A percentile compares a stretch with the other conserved stretches of the same genome.
Evolutionary conservation across 345 rosid species (phyloP).

Genomic region (Lepidium aucheri): DNA sequence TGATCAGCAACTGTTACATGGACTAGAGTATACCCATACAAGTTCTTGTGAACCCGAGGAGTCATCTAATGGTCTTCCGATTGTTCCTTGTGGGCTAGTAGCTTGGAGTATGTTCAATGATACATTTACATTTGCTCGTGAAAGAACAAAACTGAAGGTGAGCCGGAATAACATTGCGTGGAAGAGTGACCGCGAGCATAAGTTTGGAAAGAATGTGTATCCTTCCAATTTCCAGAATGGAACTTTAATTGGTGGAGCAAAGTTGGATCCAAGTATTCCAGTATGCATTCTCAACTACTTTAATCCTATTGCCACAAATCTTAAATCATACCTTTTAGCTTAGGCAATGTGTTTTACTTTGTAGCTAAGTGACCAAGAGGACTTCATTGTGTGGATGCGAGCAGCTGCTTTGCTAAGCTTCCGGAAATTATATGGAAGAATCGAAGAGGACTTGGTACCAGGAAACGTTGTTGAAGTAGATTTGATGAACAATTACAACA

Average conservation of each 20-base stretch:
- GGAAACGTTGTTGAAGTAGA: conserved; percentile 44
- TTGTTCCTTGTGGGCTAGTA: conserved; percentile 75
- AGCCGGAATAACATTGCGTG: conserved; percentile 64
- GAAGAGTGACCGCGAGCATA: conserved; percentile 73
- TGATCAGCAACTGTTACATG: conserved; percentile 63
- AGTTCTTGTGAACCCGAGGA: conserved; percentile 67
- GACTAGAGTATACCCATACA: conserved; percentile 35
- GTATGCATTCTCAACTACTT: conserved; percentile 33
- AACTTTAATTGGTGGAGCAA: conserved; percentile 65
- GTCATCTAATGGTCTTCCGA: conserved; percentile 45
- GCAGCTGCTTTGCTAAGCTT: conserved; percentile 80
- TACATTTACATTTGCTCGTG: conserved; percentile 50
- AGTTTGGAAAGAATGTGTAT: conserved; percentile 71
- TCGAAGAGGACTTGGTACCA: conserved; percentile 62
- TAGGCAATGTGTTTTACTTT: not conserved
- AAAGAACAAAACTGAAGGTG: conserved; percentile 33
- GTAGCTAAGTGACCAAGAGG: conserved; percentile 79
- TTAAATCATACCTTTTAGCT: conserved; percentile 6
- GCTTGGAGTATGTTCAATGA: conserved; percentile 94
- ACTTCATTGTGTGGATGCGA: conserved; percentile 83
- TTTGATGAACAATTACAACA: conserved; percentile 70
- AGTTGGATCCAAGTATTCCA: conserved; percentile 49
- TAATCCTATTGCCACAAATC: not conserved
- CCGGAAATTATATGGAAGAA: conserved; percentile 69
- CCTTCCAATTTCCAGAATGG: conserved; percentile 79